Base-by-base conservation (phyloP, 1,284 basidiomycete genomes). In the Cryptococcus sp. region DNA sequence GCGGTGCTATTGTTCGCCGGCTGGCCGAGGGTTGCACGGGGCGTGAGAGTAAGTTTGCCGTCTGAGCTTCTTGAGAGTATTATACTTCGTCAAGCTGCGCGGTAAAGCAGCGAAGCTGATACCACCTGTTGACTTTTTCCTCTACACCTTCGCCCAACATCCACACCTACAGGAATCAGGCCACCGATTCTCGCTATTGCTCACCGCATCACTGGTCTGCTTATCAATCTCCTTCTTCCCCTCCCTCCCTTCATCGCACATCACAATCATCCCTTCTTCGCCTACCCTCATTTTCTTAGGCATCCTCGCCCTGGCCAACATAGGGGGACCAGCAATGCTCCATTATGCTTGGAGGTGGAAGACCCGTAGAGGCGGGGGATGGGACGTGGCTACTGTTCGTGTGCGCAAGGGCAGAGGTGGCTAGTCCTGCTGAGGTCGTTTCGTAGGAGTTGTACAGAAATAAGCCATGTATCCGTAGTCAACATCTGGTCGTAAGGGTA, bases 1-100 rank as follows among this genome's bases (percentile, higher is more conserved):
- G 87, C 93, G 39, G 86, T 94, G 48, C 85, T 90, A 66, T 79
- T 87, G 22, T 95, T 96, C 78, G 89, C 89, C 13, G 81, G 94
- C 47, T 91, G 92, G 74, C 93, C 93, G 10, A 82, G 88, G 55
- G 80, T 94, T 55, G 86, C 91, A 65, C 87, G 86, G 71, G 86
- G 88, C 48, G 80, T 94, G 47, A 85, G 89, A 80, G 91, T 91
- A 75, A 69, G 81, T 73, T 13, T 4, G 3, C 6, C 2, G 22
- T 41, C 22, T 16, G n/a, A 40, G 11, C 15, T 6, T 44, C 41
- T 2, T 11, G n/a, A 22, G 22, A 44, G 41, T 5, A 37, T 19
- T 2, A 22, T n/a, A 6, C 4, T 10, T 34, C 29, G 29, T 34
- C 29, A 34, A 34, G 8, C 8, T 34, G 29, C 29, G 29, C 29